phyloP scores from a whole-genome alignment of 495 filamentous ascomycete species.

The Aspergillus mulundensis region DNA sequence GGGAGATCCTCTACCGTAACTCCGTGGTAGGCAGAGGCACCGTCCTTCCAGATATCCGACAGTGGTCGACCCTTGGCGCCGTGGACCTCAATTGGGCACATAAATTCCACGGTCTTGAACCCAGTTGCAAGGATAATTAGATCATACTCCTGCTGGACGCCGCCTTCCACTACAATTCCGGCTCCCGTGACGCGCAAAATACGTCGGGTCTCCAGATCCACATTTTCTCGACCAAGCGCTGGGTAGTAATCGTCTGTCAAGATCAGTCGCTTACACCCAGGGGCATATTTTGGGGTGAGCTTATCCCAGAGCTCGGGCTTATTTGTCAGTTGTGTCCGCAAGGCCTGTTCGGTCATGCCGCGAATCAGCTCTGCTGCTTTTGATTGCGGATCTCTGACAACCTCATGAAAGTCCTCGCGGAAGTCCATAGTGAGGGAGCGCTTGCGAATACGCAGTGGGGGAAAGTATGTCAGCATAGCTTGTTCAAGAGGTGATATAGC shows the following conservation, averaged over 20 bases:
- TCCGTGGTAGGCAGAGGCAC: slow-evolving; percentile 44
- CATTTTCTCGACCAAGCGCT: slow-evolving; percentile 38
- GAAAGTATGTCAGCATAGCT: slow-evolving; percentile 37
- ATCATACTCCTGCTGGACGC: slow-evolving; percentile 43
- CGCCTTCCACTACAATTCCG: slow-evolving; percentile 41
- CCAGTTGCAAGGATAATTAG: slow-evolving; percentile 53
- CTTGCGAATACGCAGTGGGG: slow-evolving; percentile 43
- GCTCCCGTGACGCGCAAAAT: slow-evolving; percentile 40
- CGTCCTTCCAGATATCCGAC: slow-evolving; percentile 46
- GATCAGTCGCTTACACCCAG: slow-evolving; percentile 54
- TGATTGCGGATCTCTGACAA: slow-evolving; percentile 34
- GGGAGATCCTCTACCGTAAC: slow-evolving; percentile 46
- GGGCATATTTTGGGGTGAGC: slow-evolving; percentile 47
- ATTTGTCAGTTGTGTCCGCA: slow-evolving; percentile 35
- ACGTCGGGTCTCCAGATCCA: slow-evolving; percentile 43
- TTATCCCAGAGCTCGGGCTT: slow-evolving; percentile 45
- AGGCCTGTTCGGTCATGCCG: slow-evolving; percentile 19
- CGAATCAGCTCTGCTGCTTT: slow-evolving; percentile 30
- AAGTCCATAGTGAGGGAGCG: slow-evolving; percentile 46
- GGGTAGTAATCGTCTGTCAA: slow-evolving; percentile 55
- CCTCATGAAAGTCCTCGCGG: slow-evolving; percentile 40
- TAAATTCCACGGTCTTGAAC: slow-evolving; percentile 52
- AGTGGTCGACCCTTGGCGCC: slow-evolving; percentile 41
- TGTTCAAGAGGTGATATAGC: slow-evolving; percentile 36
- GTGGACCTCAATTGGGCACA: slow-evolving; percentile 49